Base-by-base conservation (phyloP, 2,329 filamentous ascomycete species). In the Harringtonia lauricola region DNA sequence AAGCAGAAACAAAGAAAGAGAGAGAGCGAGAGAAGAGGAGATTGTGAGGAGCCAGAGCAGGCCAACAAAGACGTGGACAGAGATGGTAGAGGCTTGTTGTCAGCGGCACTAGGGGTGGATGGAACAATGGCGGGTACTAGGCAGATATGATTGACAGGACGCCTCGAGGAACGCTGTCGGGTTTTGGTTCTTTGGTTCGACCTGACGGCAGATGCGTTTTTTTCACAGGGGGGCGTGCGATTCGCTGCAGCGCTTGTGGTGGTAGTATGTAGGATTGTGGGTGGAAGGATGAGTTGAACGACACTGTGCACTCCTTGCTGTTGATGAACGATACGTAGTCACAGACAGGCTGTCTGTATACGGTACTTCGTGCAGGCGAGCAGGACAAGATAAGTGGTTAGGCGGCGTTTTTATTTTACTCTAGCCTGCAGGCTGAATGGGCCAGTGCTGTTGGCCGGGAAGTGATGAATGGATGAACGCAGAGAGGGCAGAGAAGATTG, bases 151-250 rank as follows among this genome's bases (percentile, higher is more conserved):
- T 19, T 18, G 35, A 21, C 28, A 39, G 42, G 10, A 43, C n/a
- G 34, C 14, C 18, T 36, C n/a, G n/a, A 24, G 6, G 10, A 33
- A 29, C 33, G 18, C 21, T 33, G 41, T 36, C 40, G n/a, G n/a
- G n/a, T n/a, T n/a, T n/a, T n/a, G n/a, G n/a, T 30, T 33, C 35
- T 43, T 18, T 43, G 28, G 15, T 24, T 41, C 29, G 29, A 43
- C 33, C 37, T 35, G 31, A 30, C 38, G 45, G 41, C 45, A 44
- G 45, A 39, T 44, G 37, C 33, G 30, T 14, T 34, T 4, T 14
- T 41, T 26, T 6, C 24, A 26, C 24, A 26, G 10, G 24, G 24
- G 24, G 24, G 24, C 10, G 24, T 26, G 24, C 24, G 9, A 8
- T 29, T 10, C 4, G 36, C 12, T 6, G 13, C 5, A 22, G 18